Evolutionary conservation across 2,329 filamentous ascomycete genomes (phyloP), one percentile per base, ranked within the genome.

Genomic region (Amesomyces nigricolor): DNA sequence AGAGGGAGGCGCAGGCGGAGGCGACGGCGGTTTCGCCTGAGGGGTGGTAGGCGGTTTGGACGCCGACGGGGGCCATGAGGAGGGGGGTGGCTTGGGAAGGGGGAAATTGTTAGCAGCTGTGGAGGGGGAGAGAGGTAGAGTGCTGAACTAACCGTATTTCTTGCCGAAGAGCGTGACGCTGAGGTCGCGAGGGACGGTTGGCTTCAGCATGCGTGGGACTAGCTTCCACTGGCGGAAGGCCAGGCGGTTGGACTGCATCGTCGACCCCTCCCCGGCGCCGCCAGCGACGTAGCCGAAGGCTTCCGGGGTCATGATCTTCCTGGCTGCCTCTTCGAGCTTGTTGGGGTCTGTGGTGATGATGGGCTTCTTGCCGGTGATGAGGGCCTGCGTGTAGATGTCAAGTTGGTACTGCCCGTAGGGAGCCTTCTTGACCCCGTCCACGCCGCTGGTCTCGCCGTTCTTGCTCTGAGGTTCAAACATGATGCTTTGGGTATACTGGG

Each of bases 31-130:
- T 73, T 64, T 91, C 87, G 13, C 76, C 81, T 61, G 88, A 82
- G 0, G 72, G 66, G 62, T 91, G 85, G 65, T 87, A 83, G 32
- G 88, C 82, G 2, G 73, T 73, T 63, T 89, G 85, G 0, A 88
- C 84, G 0, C 87, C 87, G 1, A 90, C 75, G 0, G 87, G 87
- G 1, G 85, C 86, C 64, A 86, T 78, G 2, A 88, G 65, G 1
- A 87, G 61, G 0, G 83, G 84, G 14, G 70, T 74, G 3, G 72
- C 67, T 68, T 52, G 22, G 22, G 19, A 26, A 2, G 49, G 22
- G 37, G 22, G 22, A 6, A 6, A 5, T 26, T 51, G 46, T 60
- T 42, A 60, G 52, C 22, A 9, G 30, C 22, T 5, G 22, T 26
- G 22, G 22, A 6, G 6, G 22, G 22, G 26, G 16, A 4, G 39